Evolutionary conservation across 2,329 filamentous ascomycete species (phyloP).

Genomic region (Talaromyces pinophilus): DNA sequence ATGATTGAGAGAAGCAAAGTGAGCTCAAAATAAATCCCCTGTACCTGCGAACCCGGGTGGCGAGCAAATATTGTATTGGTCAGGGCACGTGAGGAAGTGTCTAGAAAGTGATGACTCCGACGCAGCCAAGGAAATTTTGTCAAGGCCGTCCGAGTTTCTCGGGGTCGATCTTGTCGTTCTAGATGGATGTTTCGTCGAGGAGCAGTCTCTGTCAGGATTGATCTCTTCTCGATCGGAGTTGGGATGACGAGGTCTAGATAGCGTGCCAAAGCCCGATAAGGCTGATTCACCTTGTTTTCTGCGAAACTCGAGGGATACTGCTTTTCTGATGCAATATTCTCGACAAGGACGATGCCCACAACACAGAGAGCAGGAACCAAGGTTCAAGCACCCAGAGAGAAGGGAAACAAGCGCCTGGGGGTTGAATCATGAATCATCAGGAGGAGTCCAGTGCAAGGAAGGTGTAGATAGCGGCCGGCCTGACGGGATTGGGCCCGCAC

Average conservation of each 20-base stretch:
- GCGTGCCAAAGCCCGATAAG: conserved; percentile 8
- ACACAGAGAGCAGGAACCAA: not conserved
- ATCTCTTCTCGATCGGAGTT: not conserved
- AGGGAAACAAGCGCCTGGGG: not conserved
- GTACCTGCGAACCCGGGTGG: conserved; percentile 1
- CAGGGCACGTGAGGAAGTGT: conserved; percentile 13
- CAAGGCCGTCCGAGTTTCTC: not conserved
- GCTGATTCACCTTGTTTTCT: not conserved
- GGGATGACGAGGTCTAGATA: conserved; percentile 12
- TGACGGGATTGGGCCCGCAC: not conserved
- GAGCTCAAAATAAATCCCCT: not conserved
- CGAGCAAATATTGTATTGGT: conserved; percentile 6
- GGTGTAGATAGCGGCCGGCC: not conserved
- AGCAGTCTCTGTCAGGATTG: not conserved
- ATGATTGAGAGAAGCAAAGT: not conserved
- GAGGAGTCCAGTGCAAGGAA: conserved; percentile 2
- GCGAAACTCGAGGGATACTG: not conserved
- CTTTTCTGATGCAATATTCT: not conserved
- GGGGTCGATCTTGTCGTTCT: not conserved
- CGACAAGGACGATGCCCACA: not conserved
- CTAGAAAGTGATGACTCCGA: conserved; percentile 1
- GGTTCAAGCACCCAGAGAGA: not conserved
- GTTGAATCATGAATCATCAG: not conserved
- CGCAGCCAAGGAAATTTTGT: not conserved
- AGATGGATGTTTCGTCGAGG: not conserved